Evolutionary conservation across 192 early-diverging fungal genomes (phyloP).

Genomic region (Lunasporangiospora selenospora): DNA sequence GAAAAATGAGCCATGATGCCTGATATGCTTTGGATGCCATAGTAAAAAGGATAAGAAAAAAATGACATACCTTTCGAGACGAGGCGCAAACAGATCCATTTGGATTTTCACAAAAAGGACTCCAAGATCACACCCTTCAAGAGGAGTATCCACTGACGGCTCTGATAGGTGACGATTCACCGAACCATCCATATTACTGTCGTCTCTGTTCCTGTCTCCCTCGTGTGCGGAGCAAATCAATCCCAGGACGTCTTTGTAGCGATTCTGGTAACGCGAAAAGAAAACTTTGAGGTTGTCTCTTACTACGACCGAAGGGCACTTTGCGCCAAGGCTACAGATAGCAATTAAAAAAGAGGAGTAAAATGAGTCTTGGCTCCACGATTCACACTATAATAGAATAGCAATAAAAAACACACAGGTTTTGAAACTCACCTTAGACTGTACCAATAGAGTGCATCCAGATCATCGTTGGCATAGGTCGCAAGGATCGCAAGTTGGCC

Average conservation of each 20-base stretch:
- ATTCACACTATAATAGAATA: not conserved
- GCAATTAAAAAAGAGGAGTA: constrained; percentile 1
- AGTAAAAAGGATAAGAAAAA: not conserved
- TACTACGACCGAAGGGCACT: constrained; percentile 53
- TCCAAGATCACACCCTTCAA: constrained; percentile 18
- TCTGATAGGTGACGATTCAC: not conserved
- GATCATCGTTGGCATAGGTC: constrained; percentile 41
- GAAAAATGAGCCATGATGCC: not conserved
- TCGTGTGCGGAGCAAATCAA: constrained; percentile 1
- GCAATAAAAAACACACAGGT: not conserved
- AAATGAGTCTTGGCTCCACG: not conserved
- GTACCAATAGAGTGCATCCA: constrained; percentile 57
- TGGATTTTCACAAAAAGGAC: constrained; percentile 42
- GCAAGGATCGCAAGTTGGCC: constrained; percentile 53
- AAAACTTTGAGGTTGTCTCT: constrained; percentile 60
- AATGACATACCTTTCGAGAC: constrained; percentile 20
- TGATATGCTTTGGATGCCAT: not conserved
- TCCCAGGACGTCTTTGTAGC: constrained; percentile 20
- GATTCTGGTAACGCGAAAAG: constrained; percentile 54
- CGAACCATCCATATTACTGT: not conserved
- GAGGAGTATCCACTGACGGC: constrained; percentile 8
- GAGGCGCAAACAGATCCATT: constrained; percentile 43
- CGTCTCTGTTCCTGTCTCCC: constrained; percentile 3
- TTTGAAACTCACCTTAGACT: constrained; percentile 41
- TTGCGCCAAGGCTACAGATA: constrained; percentile 60